A percentile compares a stretch with the other conserved stretches of the same genome.
phyloP scores from a whole-genome alignment of 129 eudicot species.

The Heracleum sosnowskyi region DNA sequence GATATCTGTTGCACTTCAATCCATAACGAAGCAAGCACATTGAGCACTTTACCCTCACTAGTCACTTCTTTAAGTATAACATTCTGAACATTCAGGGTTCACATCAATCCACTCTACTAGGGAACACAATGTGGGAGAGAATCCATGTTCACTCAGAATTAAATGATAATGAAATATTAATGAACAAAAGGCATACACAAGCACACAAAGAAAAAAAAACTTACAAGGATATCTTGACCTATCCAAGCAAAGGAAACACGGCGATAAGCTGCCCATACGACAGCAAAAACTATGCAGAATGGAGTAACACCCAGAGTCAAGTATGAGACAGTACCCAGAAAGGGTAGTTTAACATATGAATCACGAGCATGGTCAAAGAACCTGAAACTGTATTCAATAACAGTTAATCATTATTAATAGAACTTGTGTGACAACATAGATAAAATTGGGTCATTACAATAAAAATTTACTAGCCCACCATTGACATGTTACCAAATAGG shows the following conservation, averaged over 20 bases:
- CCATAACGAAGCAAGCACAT: not conserved
- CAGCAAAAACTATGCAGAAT: conserved; percentile 80
- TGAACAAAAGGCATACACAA: not conserved
- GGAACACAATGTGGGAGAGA: not conserved
- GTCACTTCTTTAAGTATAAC: not conserved
- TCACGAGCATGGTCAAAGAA: conserved; percentile 77
- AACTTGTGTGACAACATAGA: not conserved
- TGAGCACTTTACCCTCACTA: not conserved
- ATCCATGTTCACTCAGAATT: not conserved
- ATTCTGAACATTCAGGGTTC: not conserved
- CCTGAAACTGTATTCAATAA: conserved; percentile 64
- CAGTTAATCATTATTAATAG: conserved; percentile 17
- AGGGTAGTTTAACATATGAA: conserved; percentile 66
- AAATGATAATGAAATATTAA: not conserved
- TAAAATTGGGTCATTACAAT: not conserved
- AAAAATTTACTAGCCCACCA: not conserved
- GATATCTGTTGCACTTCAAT: not conserved
- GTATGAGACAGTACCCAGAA: conserved; percentile 82
- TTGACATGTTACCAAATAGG: not conserved
- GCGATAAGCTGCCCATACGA: conserved; percentile 90
- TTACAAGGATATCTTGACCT: conserved; percentile 99
- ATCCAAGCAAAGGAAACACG: conserved; percentile 80
- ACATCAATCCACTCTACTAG: not conserved
- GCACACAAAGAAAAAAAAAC: conserved; percentile 13
- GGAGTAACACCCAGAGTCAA: conserved; percentile 78